Percentiles rank a stretch among this genome's conserved stretches.
phyloP scores from a whole-genome alignment of 805 yeast genomes.

The Teunomyces pallodes region DNA sequence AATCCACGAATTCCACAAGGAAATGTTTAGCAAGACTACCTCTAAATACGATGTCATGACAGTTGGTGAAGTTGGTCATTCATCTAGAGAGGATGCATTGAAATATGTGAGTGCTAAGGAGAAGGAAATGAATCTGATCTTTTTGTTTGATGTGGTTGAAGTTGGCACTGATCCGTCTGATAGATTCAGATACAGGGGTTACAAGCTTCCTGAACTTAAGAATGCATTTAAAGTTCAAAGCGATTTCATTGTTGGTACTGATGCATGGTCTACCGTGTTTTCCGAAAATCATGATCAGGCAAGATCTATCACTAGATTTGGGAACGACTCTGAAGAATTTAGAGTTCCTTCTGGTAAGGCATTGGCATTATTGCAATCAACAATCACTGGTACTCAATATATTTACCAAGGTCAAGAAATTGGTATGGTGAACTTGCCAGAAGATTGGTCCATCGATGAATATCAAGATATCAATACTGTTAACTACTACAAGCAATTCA shows the following conservation, averaged over 20 bases:
- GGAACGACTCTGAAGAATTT: conserved; percentile 33
- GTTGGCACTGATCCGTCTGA: conserved; percentile 36
- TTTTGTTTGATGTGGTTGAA: conserved; percentile 29
- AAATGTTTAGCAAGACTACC: conserved; percentile 42
- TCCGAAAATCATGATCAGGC: conserved; percentile 61
- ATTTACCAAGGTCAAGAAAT: conserved; percentile 63
- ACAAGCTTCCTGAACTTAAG: conserved; percentile 38
- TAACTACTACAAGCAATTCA: conserved; percentile 37
- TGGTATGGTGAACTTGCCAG: conserved; percentile 50
- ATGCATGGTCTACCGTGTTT: conserved; percentile 58
- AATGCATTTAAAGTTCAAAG: conserved; percentile 17
- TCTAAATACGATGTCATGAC: conserved; percentile 51
- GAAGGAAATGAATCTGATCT: conserved; percentile 37
- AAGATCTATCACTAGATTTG: conserved; percentile 50
- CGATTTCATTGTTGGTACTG: conserved; percentile 43
- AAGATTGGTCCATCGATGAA: conserved; percentile 45
- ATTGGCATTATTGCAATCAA: conserved; percentile 42
- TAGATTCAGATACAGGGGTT: conserved; percentile 34
- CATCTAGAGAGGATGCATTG: conserved; percentile 38
- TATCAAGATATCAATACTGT: conserved; percentile 50
- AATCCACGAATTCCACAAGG: conserved; percentile 57
- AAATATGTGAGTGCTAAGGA: conserved; percentile 41
- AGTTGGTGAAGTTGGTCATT: conserved; percentile 54
- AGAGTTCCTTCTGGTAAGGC: conserved; percentile 46
- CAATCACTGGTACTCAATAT: conserved; percentile 54